Evolutionary conservation across 1,284 basidiomycete genomes (phyloP).

Genomic region (Ustilago nuda): DNA sequence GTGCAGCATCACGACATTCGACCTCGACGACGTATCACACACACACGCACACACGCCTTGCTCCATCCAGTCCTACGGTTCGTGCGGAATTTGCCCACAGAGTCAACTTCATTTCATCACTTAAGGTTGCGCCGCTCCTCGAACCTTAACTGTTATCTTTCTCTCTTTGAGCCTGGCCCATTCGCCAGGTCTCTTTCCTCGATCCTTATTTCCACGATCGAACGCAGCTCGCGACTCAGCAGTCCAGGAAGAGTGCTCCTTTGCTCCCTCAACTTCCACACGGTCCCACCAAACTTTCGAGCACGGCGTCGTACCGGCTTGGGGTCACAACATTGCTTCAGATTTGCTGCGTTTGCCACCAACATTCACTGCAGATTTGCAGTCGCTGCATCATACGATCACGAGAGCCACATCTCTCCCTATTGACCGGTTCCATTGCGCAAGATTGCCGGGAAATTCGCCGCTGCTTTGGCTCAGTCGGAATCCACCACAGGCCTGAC

Average conservation of each 20-base stretch:
- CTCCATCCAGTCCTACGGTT: conserved; percentile 38
- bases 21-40: conserved; percentile 9
- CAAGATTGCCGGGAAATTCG: not conserved
- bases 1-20: conserved; percentile 28
- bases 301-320: not conserved
- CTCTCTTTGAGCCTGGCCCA: conserved; percentile 3
- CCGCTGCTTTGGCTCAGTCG: not conserved
- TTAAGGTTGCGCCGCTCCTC: conserved; percentile 33
- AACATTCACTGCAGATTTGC: not conserved
- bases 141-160: conserved; percentile 31
- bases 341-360: not conserved
- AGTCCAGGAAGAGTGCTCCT: not conserved
- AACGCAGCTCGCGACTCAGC: not conserved
- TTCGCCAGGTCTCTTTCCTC: not conserved
- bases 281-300: conserved; percentile 28
- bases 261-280: conserved; percentile 2
- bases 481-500: not conserved
- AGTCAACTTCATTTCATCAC: conserved; percentile 36
- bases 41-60: conserved; percentile 4
- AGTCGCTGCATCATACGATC: conserved; percentile 6
- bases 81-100: conserved; percentile 14
- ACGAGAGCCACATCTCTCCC: not conserved
- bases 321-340: not conserved
- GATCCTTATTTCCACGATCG: conserved; percentile 11
- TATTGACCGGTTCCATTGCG: not conserved